These are phyloP conservation scores for Oenanthe javanica DNA, from an alignment of 140 eudicot species.

Conservation along the genomic window DNA sequence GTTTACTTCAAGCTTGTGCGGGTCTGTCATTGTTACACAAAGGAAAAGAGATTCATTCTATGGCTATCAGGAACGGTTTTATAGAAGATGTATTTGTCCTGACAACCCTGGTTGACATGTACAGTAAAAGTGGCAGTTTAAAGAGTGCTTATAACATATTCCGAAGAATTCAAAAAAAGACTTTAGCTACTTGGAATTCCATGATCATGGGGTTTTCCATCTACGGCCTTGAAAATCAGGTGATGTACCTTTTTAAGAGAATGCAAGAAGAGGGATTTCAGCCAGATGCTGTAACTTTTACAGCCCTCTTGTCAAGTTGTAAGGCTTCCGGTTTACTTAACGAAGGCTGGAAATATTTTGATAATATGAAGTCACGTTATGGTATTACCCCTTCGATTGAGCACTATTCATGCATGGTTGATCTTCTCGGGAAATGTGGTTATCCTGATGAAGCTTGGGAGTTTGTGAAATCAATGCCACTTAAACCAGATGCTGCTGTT, in stretches of 20 bases:
- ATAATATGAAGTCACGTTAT: conserved; percentile 28
- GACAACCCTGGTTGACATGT: conserved; percentile 50
- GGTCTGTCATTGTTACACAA: conserved; percentile 32
- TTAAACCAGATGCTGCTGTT: conserved; percentile 30
- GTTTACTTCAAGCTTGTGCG: conserved; percentile 42
- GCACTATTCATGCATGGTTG: conserved; percentile 58
- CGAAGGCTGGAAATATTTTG: conserved; percentile 48
- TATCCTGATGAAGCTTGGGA: conserved; percentile 51
- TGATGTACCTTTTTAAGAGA: conserved; percentile 24
- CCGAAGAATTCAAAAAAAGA: conserved; percentile 19
- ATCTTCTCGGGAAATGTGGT: conserved; percentile 49
- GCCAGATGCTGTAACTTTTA: conserved; percentile 46
- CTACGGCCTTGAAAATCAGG: conserved; percentile 28
- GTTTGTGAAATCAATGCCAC: conserved; percentile 33
- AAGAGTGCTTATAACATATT: conserved; percentile 29
- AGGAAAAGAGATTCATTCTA: conserved; percentile 41
- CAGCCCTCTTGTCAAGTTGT: conserved; percentile 37
- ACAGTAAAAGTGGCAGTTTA: conserved; percentile 37
- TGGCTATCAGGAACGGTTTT: conserved; percentile 33
- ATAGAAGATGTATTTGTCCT: conserved; percentile 24
- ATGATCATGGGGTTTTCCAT: conserved; percentile 41
- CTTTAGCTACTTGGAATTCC: conserved; percentile 38
- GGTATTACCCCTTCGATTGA: conserved; percentile 32
- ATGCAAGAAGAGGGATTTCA: conserved; percentile 26
- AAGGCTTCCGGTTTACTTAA: conserved; percentile 35